Percentiles rank a stretch among this genome's conserved stretches.
Conservation (phyloP, 345 rosid species). For the Gossypium anomalum region DNA sequence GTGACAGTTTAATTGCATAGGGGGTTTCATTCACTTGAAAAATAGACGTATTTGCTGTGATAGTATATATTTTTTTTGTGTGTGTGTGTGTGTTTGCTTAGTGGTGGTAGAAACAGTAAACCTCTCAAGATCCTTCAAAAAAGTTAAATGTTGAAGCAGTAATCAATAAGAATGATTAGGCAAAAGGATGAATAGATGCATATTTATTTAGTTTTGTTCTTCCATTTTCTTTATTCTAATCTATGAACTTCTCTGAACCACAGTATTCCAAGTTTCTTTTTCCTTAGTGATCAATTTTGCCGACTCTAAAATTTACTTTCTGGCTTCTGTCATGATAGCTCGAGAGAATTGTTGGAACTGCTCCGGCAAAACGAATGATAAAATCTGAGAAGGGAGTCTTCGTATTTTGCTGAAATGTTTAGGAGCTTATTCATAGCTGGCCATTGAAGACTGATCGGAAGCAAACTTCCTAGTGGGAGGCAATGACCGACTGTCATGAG, state of each 20-base stretch:
- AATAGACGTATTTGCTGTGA: too few relatives aligned
- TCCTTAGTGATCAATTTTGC: background rate
- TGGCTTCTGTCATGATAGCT: slow-evolving; percentile 34
- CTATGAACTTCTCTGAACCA: background rate
- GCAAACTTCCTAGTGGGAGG: background rate
- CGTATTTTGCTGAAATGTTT: slow-evolving; percentile 45
- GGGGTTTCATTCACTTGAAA: background rate
- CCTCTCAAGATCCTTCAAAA: background rate
- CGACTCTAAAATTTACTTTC: background rate
- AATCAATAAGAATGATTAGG: background rate
- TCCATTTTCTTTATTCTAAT: background rate
- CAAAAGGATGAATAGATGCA: background rate
- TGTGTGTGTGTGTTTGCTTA: too few relatives aligned
- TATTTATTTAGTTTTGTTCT: background rate
- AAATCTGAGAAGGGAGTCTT: slow-evolving; percentile 66
- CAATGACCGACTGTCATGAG: background rate
- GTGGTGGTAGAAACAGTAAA: background rate
- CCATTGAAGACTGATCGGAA: background rate
- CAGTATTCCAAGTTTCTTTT: background rate
- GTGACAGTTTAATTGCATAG: background rate
- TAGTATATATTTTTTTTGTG: too few relatives aligned
- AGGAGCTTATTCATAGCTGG: background rate
- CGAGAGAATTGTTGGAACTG: slow-evolving; percentile 74
- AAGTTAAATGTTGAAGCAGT: background rate
- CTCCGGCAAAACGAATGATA: slow-evolving; percentile 58